Evolutionary conservation across 805 yeast species (phyloP).

Genomic region (Sugiyamaella lignohabitans): DNA sequence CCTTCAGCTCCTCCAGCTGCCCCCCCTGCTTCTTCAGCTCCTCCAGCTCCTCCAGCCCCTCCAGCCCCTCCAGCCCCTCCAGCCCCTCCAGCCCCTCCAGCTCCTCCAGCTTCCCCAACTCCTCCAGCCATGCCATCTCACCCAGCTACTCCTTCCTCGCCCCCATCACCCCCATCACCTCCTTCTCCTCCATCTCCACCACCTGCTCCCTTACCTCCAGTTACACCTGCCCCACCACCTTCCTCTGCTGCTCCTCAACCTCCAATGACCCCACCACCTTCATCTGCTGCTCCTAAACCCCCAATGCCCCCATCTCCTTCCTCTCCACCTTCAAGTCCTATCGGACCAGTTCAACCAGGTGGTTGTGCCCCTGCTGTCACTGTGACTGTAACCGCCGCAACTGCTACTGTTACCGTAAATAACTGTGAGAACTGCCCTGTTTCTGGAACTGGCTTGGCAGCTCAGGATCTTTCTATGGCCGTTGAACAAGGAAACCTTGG

Average conservation of each 20-base stretch:
- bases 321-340: not conserved
- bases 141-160: slow-evolving; percentile 1
- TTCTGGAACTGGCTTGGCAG: not conserved
- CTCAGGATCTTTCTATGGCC: not conserved
- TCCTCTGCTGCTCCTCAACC: not conserved
- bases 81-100: not conserved
- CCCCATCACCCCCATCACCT: not conserved
- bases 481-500: no score
- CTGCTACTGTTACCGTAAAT: not conserved
- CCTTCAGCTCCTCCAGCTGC: not conserved
- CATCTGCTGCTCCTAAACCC: not conserved
- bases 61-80: not conserved
- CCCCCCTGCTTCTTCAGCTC: not conserved
- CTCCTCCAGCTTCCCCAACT: not conserved
- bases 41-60: not conserved
- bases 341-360: not conserved
- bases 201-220: slow-evolving; percentile 2
- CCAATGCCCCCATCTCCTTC: not conserved
- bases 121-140: slow-evolving; percentile 1
- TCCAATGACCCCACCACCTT: not conserved
- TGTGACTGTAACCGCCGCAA: not conserved
- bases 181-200: slow-evolving; percentile 4
- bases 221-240: not conserved
- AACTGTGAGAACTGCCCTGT: not conserved
- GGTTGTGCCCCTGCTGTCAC: not conserved